A percentile compares a stretch with the other conserved stretches of the same genome.
phyloP scores from a whole-genome alignment of 2,329 filamentous ascomycete genomes.

The Beauveria caledonica region DNA sequence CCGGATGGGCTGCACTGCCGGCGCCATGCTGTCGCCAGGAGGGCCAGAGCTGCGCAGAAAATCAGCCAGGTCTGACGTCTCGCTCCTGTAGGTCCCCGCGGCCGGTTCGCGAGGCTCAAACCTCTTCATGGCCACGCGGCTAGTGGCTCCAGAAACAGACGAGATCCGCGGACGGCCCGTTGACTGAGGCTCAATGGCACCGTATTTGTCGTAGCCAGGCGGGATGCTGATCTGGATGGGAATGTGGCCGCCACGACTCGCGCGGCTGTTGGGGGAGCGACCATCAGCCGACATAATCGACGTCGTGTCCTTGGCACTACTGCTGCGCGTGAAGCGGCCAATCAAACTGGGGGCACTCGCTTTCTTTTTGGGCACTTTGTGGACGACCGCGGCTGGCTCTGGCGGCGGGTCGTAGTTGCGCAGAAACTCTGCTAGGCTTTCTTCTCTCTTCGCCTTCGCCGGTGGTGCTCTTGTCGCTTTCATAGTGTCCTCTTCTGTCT shows the following conservation, averaged over 20 bases:
- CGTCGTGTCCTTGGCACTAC: constrained; percentile 20
- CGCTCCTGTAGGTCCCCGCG: constrained; percentile 31
- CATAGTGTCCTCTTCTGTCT: constrained; percentile 42
- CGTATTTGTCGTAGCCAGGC: constrained; percentile 35
- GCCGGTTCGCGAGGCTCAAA: constrained; percentile 49
- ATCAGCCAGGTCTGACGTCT: constrained; percentile 61
- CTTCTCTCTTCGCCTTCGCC: constrained; percentile 39
- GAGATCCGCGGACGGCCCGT: constrained; percentile 16
- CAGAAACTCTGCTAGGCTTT: constrained; percentile 67
- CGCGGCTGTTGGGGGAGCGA: constrained; percentile 33
- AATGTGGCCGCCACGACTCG: constrained; percentile 35
- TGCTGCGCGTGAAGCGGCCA: constrained; percentile 42
- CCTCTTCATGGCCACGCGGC: constrained; percentile 46
- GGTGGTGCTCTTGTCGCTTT: constrained; percentile 29
- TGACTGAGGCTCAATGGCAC: constrained; percentile 19
- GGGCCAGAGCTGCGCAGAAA: constrained; percentile 65
- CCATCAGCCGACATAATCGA: constrained; percentile 20
- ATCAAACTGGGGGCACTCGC: constrained; percentile 55
- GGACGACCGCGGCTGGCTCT: constrained; percentile 32
- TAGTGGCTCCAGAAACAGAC: constrained; percentile 19
- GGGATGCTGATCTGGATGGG: constrained; percentile 47
- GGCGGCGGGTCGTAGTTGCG: constrained; percentile 60
- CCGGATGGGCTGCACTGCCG: constrained; percentile 19
- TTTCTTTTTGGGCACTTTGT: constrained; percentile 51
- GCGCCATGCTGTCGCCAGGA: constrained; percentile 33